Conservation (phyloP, 129 eudicot genomes). For the Calendula officinalis region DNA sequence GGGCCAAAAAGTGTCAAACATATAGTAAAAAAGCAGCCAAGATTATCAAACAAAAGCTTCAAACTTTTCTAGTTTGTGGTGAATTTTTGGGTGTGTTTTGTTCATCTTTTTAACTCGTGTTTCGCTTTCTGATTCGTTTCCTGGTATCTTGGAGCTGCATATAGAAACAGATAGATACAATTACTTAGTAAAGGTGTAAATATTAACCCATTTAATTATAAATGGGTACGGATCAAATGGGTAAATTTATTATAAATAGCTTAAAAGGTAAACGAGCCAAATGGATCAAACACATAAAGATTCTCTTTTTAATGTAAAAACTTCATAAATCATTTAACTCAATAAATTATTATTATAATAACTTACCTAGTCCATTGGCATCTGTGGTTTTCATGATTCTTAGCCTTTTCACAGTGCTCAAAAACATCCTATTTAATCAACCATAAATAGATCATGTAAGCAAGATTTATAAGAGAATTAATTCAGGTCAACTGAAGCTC, state of each 20-base stretch:
- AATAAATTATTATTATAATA: background rate
- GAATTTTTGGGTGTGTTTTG: conserved; percentile 25
- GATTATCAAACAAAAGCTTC: background rate
- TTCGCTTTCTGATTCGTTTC: conserved; percentile 45
- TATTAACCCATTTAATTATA: too few species aligned
- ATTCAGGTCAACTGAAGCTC: background rate
- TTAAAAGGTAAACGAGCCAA: background rate
- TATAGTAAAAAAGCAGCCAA: conserved; percentile 15
- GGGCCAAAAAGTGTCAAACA: conserved; percentile 3
- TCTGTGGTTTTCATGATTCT: conserved; percentile 89
- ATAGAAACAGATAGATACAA: background rate
- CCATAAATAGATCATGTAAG: too few species aligned
- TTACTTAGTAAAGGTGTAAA: too few species aligned
- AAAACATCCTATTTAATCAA: conserved; percentile 63
- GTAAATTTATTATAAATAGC: background rate
- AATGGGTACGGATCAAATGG: background rate
- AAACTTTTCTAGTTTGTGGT: conserved; percentile 34
- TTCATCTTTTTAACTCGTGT: conserved; percentile 29
- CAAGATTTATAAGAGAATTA: background rate
- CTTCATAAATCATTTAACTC: too few species aligned
- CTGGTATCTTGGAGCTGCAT: conserved; percentile 56
- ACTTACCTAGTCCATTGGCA: conserved; percentile 76
- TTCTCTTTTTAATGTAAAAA: too few species aligned
- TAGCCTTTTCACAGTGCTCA: conserved; percentile 74
- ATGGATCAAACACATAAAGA: background rate